Base-by-base conservation (phyloP, 2,329 filamentous ascomycete genomes). In the Pseudocercospora pini-densiflorae region DNA sequence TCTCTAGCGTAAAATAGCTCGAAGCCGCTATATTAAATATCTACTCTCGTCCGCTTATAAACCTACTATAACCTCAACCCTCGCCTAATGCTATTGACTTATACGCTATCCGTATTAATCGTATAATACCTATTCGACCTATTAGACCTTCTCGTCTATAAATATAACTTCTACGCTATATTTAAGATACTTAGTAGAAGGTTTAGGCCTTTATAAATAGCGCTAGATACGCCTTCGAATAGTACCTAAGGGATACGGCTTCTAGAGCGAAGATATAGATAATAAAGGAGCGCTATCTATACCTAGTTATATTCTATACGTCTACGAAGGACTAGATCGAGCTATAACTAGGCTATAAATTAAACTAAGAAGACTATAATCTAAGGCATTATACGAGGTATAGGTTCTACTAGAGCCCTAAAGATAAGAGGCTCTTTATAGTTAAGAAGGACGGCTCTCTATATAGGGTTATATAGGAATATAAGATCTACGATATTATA, bases 161-260 rank as follows among this genome's bases (percentile, higher is more conserved):
- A 19, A 19, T 47, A 19, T 19, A 47, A 2, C 45, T 19, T 47
- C 21, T 12, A 8, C 6, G 9, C 5, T 9, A 19, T 19, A 19
- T 47, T 47, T 9, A 47, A 47, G 45, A 47, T 19, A 10, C 21
- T 19, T 47, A 47, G 21, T 47, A 47, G 45, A 47, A 47, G 21
- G n/a, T 47, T 10, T 47, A 47, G 45, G 45, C 45, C 45, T 47
- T 47, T 47, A 47, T 47, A 47, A 47, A 47, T 47, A 47, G n/a
- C 21, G 21, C 21, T 19, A 19, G 21, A 19, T 47, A 47, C 16
- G 9, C n/a, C n/a, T 47, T 47, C 21, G 21, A 47, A 2, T 9
- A 47, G 45, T 47, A 47, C 7, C 45, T 47, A n/a, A n/a, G 21
- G 21, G 21, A 47, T 47, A 47, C 21, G 21, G 45, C 45, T 47